phyloP scores from a whole-genome alignment of 2,329 filamentous ascomycete genomes.

The Arthrobotrys pseudoclavata region DNA sequence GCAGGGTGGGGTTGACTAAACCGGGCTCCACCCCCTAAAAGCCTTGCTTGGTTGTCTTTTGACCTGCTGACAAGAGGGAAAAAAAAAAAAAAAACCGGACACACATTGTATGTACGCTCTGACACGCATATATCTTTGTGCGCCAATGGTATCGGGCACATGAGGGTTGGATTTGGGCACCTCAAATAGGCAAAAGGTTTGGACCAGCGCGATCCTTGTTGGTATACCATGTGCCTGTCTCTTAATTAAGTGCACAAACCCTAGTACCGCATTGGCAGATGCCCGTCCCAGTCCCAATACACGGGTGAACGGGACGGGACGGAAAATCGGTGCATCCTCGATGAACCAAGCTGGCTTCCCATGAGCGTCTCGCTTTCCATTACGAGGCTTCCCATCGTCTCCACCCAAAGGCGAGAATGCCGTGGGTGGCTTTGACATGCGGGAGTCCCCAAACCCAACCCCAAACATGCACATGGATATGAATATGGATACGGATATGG shows the following conservation, averaged over 20 bases:
- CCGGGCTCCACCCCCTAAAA: conserved; percentile 27
- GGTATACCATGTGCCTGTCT: conserved; percentile 44
- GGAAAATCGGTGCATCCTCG: conserved; percentile 60
- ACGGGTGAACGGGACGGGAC: conserved; percentile 60
- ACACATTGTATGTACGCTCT: not conserved
- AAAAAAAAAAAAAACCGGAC: conserved; percentile 18
- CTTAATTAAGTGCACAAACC: conserved; percentile 53
- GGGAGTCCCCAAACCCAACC: not conserved
- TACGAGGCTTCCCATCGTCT: conserved; percentile 23
- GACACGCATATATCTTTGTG: conserved; percentile 10
- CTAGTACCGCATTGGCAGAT: conserved; percentile 54
- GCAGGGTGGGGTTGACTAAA: conserved; percentile 45
- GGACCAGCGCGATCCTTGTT: conserved; percentile 30
- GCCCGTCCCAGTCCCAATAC: conserved; percentile 59
- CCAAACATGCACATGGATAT: conserved; percentile 5
- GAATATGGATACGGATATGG: not conserved
- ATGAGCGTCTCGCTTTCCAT: conserved; percentile 1
- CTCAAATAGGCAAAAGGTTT: conserved; percentile 38
- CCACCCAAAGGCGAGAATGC: conserved; percentile 24
- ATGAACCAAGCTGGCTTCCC: conserved; percentile 43
- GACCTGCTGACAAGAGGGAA: conserved; percentile 27
- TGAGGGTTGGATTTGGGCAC: conserved; percentile 9
- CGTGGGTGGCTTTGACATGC: conserved; percentile 26
- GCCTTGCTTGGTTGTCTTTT: conserved; percentile 32
- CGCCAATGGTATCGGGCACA: conserved; percentile 14